Base-by-base conservation (phyloP, 2,329 filamentous ascomycete genomes). In the Aspergillus sojae region DNA sequence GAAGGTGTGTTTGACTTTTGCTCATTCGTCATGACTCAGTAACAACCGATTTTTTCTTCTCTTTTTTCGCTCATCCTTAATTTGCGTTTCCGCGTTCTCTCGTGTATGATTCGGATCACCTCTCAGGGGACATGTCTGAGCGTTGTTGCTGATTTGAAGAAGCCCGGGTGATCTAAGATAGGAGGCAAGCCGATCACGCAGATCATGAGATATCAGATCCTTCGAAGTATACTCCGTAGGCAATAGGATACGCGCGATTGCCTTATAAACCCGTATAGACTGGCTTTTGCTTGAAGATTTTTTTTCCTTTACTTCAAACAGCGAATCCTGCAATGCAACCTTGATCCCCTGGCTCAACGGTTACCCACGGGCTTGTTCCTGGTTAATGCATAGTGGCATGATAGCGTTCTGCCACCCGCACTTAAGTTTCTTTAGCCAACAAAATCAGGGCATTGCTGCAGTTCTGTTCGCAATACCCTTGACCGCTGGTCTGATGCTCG, bases 261-360 rank as follows among this genome's bases (percentile, higher is more conserved):
- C 63, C 61, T 63, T 61, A 58, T 63, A 61, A 65, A 57, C 41
- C 54, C 46, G 52, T 58, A 63, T 57, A 45, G 28, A 50, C 41
- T 45, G 56, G 45, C 48, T 53, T 57, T 30, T 50, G 43, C n/a
- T 23, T 34, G 52, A 39, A 28, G 45, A 65, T 46, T 62, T 56
- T 64, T 61, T 61, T 57, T 36, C 12, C 46, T 67, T 58, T 64
- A 62, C 60, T 26, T 55, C 59, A 63, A 58, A 60, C 61, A n/a
- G 46, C 56, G 30, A 32, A 58, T 58, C 34, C 59, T 67, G 65
- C 61, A 66, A 66, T 66, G 62, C 64, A 61, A 66, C 64, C 32
- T 61, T 46, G 64, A 60, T 48, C 53, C 50, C 64, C 57, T 64
- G 59, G 56, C 34, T 14, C 21, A 45, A 55, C 65, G 65, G 65